Evolutionary conservation across 441 rosid species (phyloP), one percentile per base, ranked within the genome.

Genomic region (Eruca vesicaria): DNA sequence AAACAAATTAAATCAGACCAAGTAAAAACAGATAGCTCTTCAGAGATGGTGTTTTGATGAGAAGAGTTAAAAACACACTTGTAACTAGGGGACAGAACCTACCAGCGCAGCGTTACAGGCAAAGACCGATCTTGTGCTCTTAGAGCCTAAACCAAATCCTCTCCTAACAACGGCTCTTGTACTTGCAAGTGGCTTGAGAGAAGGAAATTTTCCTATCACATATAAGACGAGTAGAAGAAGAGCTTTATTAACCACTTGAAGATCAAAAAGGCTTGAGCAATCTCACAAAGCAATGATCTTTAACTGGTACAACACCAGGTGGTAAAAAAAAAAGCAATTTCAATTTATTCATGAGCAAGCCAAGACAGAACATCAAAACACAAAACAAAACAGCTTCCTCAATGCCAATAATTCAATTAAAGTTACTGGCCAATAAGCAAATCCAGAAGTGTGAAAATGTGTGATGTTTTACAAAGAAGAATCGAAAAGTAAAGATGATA

Each of bases 51-150:
- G 50, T 31, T 31, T 43, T 43, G 50, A 43, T 43, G 50, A 43
- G 18, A 43, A 43, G 19, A 48, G 53, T 43, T 43, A n/a, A 43
- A 43, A 15, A n/a, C n/a, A 66, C n/a, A 19, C 16, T 8, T 28
- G 61, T n/a, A n/a, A n/a, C n/a, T n/a, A n/a, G n/a, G n/a, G n/a
- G n/a, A n/a, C n/a, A n/a, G 56, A 68, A 73, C 88, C 18, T 82
- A 90, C 95, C 80, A 82, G 57, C 21, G 87, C 77, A 69, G 86
- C 74, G 67, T 81, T 83, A 63, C 83, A 84, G 28, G 70, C 29
- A 59, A 82, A 78, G 72, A 65, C 60, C 64, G 81, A 78, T 69
- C 43, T 73, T 68, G 66, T 82, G 59, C 68, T 70, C 69, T 61
- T 70, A 41, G 80, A 70, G 65, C 20, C 52, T 33, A 52, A 2